phyloP scores from a whole-genome alignment of 768 basidiomycete genomes.

The Coprinellus micaceus region DNA sequence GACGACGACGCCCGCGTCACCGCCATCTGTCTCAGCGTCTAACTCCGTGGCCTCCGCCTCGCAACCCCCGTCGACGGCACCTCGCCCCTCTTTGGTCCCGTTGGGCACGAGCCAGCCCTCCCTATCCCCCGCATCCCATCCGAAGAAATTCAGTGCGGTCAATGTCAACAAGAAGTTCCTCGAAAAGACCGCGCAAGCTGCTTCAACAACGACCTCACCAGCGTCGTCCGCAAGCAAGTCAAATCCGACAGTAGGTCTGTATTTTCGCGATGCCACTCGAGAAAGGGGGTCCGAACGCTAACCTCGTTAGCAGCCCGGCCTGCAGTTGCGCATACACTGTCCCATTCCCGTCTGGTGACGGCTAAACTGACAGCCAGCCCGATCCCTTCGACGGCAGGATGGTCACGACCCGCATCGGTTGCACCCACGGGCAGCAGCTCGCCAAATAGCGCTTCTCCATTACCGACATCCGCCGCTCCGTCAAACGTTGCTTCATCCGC shows the following conservation, averaged over 20 bases:
- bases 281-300: conserved; percentile 8
- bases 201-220: conserved; percentile 42
- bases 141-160: conserved; percentile 84
- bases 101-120: conserved; percentile 37
- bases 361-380: conserved; percentile 77
- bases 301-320: conserved; percentile 49
- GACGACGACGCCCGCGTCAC: conserved; percentile 11
- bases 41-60: conserved; percentile 10
- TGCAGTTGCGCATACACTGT: conserved; percentile 44
- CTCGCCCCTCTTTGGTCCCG: conserved; percentile 44
- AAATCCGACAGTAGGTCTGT: conserved; percentile 52
- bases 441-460: conserved; percentile 41
- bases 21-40: conserved; percentile 10
- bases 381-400: conserved; percentile 59
- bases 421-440: conserved; percentile 46
- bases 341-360: conserved; percentile 81
- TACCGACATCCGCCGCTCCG: conserved; percentile 32
- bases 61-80: conserved; percentile 10
- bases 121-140: conserved; percentile 42
- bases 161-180: conserved; percentile 97
- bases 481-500: conserved; percentile 32
- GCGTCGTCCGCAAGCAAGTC: conserved; percentile 44
- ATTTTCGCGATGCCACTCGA: conserved; percentile 3
- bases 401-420: conserved; percentile 77
- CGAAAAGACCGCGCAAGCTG: conserved; percentile 74